Conservation (phyloP, 2,329 filamentous ascomycete genomes). For the Huntiella decipiens region DNA sequence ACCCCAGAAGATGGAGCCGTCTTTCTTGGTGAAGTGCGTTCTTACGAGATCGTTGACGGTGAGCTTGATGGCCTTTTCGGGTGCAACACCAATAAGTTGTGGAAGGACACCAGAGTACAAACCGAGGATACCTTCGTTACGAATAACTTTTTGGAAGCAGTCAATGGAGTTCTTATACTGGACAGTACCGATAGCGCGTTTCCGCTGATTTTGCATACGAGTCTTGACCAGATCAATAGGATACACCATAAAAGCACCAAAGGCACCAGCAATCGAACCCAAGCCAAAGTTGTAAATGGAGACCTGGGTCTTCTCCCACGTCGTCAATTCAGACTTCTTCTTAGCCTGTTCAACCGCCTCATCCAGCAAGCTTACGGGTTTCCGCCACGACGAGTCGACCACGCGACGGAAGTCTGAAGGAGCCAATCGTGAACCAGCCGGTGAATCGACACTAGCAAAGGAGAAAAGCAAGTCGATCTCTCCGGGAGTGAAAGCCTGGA, state of each 20-base stretch:
- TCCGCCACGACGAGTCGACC: slow-evolving; percentile 76
- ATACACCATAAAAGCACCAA: slow-evolving; percentile 98
- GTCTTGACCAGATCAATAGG: slow-evolving; percentile 98
- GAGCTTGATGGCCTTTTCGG: slow-evolving; percentile 97
- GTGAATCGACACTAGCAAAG: slow-evolving; percentile 82
- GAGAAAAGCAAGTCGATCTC: slow-evolving; percentile 98
- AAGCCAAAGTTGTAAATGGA: slow-evolving; percentile 81
- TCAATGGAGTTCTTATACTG: slow-evolving; percentile 96
- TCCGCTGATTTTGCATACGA: slow-evolving; percentile 91
- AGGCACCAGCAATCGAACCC: slow-evolving; percentile 80
- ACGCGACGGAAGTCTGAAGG: slow-evolving; percentile 84
- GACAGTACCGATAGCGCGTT: slow-evolving; percentile 54
- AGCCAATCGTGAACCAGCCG: slow-evolving; percentile 48
- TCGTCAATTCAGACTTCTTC: slow-evolving; percentile 18
- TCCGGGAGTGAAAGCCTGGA: slow-evolving; percentile 94
- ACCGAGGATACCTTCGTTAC: slow-evolving; percentile 76
- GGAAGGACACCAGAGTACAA: slow-evolving; percentile 89
- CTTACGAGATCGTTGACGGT: slow-evolving; percentile 93
- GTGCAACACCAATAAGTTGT: slow-evolving; percentile 92
- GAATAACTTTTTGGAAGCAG: slow-evolving; percentile 81
- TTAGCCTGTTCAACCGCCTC: slow-evolving; percentile 16
- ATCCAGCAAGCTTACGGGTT: slow-evolving; percentile 28
- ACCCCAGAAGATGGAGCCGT: slow-evolving; percentile 48
- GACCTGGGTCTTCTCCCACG: slow-evolving; percentile 28
- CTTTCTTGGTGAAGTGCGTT: slow-evolving; percentile 52